Percentiles rank a stretch among this genome's conserved stretches.
Conservation (phyloP, 306 rosid species). For the Erythrophleum fordii region DNA sequence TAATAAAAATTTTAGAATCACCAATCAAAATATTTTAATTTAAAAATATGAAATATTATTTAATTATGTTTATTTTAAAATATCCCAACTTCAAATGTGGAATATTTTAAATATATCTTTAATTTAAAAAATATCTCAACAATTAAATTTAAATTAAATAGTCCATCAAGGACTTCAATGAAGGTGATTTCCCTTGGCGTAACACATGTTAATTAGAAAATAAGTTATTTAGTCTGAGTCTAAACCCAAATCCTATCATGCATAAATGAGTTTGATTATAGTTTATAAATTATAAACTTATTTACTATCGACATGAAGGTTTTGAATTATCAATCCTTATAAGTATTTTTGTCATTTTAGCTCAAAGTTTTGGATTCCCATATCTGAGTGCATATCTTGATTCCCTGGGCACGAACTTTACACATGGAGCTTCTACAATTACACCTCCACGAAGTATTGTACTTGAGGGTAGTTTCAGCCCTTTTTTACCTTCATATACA, state of each 20-base stretch:
- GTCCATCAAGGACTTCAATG: too few species aligned
- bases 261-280: background rate
- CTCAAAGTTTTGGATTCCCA: background rate
- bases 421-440: slow-evolving; percentile 43
- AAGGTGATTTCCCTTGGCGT: too few species aligned
- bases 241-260: background rate
- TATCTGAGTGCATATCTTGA: background rate
- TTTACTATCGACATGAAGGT: background rate
- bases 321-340: background rate
- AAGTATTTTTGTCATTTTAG: background rate
- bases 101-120: too few species aligned
- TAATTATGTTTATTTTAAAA: too few species aligned
- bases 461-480: slow-evolving; percentile 46
- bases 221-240: too few species aligned
- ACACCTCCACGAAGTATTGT: background rate
- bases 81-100: too few species aligned
- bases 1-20: too few species aligned
- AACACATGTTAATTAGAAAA: too few species aligned
- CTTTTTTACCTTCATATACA: slow-evolving; percentile 50
- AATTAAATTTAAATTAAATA: too few species aligned
- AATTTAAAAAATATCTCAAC: too few species aligned
- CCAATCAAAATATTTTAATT: too few species aligned
- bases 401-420: background rate
- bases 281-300: background rate
- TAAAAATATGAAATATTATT: too few species aligned